Conservation (phyloP, 2,329 filamentous ascomycete genomes). For the Alternaria sp. region DNA sequence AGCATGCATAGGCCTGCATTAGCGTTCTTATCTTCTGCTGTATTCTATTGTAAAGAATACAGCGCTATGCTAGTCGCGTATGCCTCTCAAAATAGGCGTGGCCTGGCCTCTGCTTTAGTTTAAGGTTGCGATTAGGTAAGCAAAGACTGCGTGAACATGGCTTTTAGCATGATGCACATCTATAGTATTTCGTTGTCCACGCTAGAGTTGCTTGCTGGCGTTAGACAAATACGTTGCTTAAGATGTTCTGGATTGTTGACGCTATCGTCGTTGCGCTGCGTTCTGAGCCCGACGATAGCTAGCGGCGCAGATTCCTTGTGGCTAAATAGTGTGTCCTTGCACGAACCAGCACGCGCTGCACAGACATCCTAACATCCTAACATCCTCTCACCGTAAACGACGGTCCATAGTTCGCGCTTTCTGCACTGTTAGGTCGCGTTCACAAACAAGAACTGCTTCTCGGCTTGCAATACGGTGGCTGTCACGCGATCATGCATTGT, state of each 20-base stretch:
- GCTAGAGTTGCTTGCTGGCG: background rate
- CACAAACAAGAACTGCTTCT: constrained; percentile 3
- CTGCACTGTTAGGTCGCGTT: background rate
- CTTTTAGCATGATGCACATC: background rate
- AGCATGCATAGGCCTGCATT: no score
- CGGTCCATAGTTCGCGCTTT: background rate
- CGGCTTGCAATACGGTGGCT: constrained; percentile 6
- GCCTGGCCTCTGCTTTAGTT: no score
- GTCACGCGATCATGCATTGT: constrained; percentile 15
- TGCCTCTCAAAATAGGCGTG: no score
- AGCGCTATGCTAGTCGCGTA: no score
- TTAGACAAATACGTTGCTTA: background rate
- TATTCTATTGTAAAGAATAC: no score
- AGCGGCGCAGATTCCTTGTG: background rate
- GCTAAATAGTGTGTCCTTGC: constrained; percentile 1
- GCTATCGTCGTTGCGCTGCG: background rate
- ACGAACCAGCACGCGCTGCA: constrained; percentile 1
- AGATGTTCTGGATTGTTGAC: background rate
- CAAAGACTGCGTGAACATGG: background rate
- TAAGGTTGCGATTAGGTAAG: no score
- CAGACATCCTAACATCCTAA: background rate
- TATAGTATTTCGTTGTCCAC: background rate
- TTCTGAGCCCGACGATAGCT: background rate
- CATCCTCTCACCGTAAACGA: background rate
- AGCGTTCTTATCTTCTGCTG: no score